Evolutionary conservation across 768 basidiomycete species (phyloP).

Genomic region (Leccinellum albellum): DNA sequence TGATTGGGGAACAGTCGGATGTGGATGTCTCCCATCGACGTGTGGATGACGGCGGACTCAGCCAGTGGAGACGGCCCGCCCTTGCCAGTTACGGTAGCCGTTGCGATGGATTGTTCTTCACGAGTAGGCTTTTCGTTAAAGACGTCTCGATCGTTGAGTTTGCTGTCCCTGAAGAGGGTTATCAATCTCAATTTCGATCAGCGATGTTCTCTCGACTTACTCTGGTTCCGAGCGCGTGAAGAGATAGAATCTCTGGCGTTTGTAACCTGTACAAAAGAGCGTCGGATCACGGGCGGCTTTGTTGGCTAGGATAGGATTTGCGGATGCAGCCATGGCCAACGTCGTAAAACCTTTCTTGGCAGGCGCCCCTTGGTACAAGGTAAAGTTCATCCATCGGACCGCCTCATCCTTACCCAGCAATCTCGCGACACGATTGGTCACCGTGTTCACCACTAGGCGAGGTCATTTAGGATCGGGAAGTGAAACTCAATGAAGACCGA

Average conservation of each 20-base stretch:
- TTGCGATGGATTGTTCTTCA: constrained; percentile 88
- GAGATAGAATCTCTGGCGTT: constrained; percentile 89
- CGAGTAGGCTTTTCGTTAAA: constrained; percentile 98
- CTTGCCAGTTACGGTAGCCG: constrained; percentile 47
- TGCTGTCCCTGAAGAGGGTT: constrained; percentile 59
- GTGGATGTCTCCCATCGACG: constrained; percentile 92
- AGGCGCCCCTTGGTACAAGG: constrained; percentile 91
- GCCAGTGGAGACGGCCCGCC: constrained; percentile 69
- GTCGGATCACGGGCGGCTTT: constrained; percentile 85
- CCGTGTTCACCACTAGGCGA: constrained; percentile 79
- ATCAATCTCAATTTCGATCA: background rate
- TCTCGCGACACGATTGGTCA: constrained; percentile 88
- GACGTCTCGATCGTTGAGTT: constrained; percentile 87
- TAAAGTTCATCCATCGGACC: constrained; percentile 83
- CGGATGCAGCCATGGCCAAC: constrained; percentile 90
- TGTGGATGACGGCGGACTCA: constrained; percentile 86
- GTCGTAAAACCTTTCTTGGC: constrained; percentile 83
- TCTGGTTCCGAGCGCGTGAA: constrained; percentile 91
- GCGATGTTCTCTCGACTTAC: constrained; percentile 44
- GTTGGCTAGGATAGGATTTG: constrained; percentile 90
- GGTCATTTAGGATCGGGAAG: background rate
- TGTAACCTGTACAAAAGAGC: constrained; percentile 89
- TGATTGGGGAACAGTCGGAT: constrained; percentile 85
- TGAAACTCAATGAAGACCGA: constrained; percentile 30
- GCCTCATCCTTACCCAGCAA: constrained; percentile 93